Evolutionary conservation across 441 rosid genomes (phyloP).

Genomic region (Adansonia madagascariensis): DNA sequence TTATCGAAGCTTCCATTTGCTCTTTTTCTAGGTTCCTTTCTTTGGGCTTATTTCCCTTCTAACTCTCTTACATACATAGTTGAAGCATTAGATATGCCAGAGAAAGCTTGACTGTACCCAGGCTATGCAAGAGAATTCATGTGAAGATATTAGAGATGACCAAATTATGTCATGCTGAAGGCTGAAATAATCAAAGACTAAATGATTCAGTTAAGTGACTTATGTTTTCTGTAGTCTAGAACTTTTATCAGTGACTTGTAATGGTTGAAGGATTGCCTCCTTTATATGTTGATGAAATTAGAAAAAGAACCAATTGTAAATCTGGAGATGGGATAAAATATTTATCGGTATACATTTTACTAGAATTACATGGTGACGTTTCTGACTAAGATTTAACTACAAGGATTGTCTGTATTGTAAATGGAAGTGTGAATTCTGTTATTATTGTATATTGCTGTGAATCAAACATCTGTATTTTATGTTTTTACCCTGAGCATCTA

Average conservation of each 20-base stretch:
- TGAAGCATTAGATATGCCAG: not conserved
- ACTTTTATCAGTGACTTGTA: not conserved
- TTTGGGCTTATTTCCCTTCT: conserved; percentile 6
- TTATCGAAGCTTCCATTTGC: conserved; percentile 1
- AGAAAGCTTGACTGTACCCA: not conserved
- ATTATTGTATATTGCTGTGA: not conserved
- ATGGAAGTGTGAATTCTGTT: not conserved
- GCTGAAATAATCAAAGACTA: not conserved
- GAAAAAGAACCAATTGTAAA: conserved; percentile 14
- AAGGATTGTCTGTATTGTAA: not conserved
- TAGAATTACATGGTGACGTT: not conserved
- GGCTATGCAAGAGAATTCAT: conserved; percentile 13
- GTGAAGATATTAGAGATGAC: not conserved
- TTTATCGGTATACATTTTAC: not conserved
- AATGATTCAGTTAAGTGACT: not conserved
- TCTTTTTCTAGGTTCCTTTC: not conserved
- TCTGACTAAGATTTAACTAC: not conserved
- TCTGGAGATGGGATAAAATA: not conserved
- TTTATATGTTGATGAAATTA: conserved; percentile 7
- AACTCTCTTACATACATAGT: not conserved
- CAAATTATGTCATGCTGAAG: not conserved
- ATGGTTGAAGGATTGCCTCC: conserved; percentile 8
- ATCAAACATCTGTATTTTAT: not conserved
- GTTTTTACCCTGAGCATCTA: not conserved
- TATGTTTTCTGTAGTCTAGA: conserved; percentile 6